Evolutionary conservation across 2,329 filamentous ascomycete genomes (phyloP).

Genomic region (Dendrostoma leiphaemia): DNA sequence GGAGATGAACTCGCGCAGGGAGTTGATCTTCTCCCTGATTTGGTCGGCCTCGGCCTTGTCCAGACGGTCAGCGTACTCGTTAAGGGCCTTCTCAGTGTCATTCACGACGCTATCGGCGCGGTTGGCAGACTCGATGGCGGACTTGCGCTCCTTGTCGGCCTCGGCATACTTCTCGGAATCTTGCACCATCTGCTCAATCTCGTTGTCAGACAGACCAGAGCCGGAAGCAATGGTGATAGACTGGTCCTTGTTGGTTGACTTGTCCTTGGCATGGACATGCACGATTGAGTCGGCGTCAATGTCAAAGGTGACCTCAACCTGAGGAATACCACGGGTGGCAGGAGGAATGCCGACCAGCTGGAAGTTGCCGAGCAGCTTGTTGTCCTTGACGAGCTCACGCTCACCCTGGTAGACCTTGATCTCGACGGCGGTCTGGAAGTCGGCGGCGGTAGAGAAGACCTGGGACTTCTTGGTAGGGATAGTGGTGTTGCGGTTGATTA

Average conservation of each 20-base stretch:
- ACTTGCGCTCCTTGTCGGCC: conserved; percentile 94
- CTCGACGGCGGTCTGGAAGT: conserved; percentile 98
- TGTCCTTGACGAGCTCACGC: conserved; percentile 97
- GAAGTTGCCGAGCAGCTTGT: conserved; percentile 99
- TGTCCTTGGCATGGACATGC: conserved; percentile 97
- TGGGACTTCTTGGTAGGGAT: conserved; percentile 99
- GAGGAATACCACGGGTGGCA: conserved; percentile 92
- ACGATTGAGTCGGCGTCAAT: conserved; percentile 98
- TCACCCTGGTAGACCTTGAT: conserved; percentile 99
- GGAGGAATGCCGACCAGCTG: conserved; percentile 96
- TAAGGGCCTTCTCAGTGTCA: conserved; percentile 97
- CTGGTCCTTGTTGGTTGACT: conserved; percentile 99
- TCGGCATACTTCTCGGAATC: conserved; percentile 97
- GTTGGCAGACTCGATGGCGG: conserved; percentile 94
- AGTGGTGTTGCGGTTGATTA: conserved; percentile 99
- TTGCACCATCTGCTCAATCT: conserved; percentile 97
- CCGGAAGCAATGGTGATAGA: conserved; percentile 98
- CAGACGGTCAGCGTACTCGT: conserved; percentile 92
- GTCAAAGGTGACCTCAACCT: conserved; percentile 97
- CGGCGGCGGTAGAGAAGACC: conserved; percentile 94
- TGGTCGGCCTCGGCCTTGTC: conserved; percentile 93
- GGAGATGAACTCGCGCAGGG: conserved; percentile 84
- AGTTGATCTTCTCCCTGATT: conserved; percentile 89
- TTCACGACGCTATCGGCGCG: conserved; percentile 93
- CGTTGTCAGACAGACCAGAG: conserved; percentile 89